Percentiles rank a stretch among this genome's conserved stretches.
These are phyloP conservation scores for Hortiboletus campestris DNA, from an alignment of 768 basidiomycete genomes.

Conservation along the genomic window DNA sequence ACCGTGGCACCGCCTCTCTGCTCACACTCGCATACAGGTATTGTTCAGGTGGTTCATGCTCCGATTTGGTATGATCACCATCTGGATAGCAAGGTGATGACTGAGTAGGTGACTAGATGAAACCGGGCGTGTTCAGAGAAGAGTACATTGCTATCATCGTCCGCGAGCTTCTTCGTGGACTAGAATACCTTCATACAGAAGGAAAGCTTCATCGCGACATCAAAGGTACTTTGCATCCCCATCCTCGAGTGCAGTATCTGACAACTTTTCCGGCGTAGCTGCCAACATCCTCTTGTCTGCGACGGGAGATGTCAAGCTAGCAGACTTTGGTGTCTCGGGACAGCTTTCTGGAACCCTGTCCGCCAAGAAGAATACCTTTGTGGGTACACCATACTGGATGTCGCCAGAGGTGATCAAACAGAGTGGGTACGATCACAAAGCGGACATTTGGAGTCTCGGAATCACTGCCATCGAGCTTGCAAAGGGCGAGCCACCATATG, in stretches of 20 bases:
- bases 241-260: neutral
- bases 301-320: conserved; percentile 93
- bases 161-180: conserved; percentile 84
- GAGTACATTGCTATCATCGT: conserved; percentile 99
- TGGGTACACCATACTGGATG: conserved; percentile 99
- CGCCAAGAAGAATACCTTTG: conserved; percentile 97
- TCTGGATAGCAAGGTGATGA: neutral
- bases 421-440: conserved; percentile 98
- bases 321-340: conserved; percentile 98
- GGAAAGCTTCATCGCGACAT: conserved; percentile 99
- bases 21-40: conserved; percentile 52
- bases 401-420: conserved; percentile 99
- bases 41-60: conserved; percentile 97
- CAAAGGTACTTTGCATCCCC: conserved; percentile 62
- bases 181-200: conserved; percentile 94
- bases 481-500: conserved; percentile 97
- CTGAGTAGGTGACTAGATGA: conserved; percentile 65
- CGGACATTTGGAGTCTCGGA: conserved; percentile 98
- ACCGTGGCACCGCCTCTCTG: neutral
- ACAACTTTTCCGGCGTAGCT: conserved; percentile 44
- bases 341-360: conserved; percentile 91
- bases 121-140: conserved; percentile 95
- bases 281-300: conserved; percentile 93
- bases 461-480: conserved; percentile 98
- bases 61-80: conserved; percentile 72